phyloP scores from a whole-genome alignment of 2,329 filamentous ascomycete genomes.

The Amauroascus verrucosus region DNA sequence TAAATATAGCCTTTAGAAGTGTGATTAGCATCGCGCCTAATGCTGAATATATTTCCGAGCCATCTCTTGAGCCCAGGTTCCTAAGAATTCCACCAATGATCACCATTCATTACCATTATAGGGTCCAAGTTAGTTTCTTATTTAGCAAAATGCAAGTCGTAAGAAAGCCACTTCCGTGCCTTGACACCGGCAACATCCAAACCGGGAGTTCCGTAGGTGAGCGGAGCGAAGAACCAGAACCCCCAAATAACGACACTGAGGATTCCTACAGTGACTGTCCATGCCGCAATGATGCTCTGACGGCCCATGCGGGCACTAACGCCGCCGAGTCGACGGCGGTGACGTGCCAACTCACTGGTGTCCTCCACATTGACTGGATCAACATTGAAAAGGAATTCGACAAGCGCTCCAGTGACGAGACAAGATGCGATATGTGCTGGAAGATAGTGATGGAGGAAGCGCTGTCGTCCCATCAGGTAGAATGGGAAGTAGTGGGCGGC shows the following conservation, averaged over 20 bases:
- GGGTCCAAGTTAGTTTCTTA: conserved; percentile 37
- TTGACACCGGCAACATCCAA: conserved; percentile 67
- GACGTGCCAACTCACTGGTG: conserved; percentile 9
- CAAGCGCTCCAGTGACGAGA: conserved; percentile 76
- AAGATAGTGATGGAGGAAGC: conserved; percentile 96
- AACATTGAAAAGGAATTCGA: conserved; percentile 93
- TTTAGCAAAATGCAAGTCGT: conserved; percentile 98
- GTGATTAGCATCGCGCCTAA: not conserved
- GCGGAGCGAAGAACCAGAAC: conserved; percentile 87
- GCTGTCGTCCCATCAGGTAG: conserved; percentile 93
- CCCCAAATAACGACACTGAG: conserved; percentile 58
- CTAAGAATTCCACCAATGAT: not conserved
- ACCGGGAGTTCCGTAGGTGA: conserved; percentile 92
- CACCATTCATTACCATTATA: not conserved
- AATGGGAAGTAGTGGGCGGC: conserved; percentile 95
- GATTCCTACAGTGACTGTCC: conserved; percentile 67
- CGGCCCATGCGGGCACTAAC: conserved; percentile 70
- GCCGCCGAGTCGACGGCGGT: conserved; percentile 54
- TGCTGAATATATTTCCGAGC: not conserved
- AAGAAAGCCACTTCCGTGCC: conserved; percentile 87
- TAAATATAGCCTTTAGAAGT: not conserved
- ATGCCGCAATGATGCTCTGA: conserved; percentile 65
- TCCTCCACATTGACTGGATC: conserved; percentile 57
- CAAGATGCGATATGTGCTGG: conserved; percentile 86
- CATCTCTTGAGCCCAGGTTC: not conserved